Evolutionary conservation across 176 grass and related monocot species (phyloP).

Genomic region (sorghum (Sorghum bicolor)): Sorghum_bicolor_NCBIv3 NC_012870.2:11929001-11929500

Average conservation of each 20-base stretch:
- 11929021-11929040: background rate
- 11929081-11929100: too few species aligned
- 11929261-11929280: background rate
- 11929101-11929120: background rate
- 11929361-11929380: slow-evolving; percentile 33
- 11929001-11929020: background rate
- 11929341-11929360: background rate
- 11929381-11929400: slow-evolving; percentile 8
- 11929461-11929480: background rate
- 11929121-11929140: background rate
- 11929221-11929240: slow-evolving; percentile 1
- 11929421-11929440: background rate
- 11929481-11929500: background rate
- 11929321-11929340: background rate
- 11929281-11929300: background rate
- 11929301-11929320: background rate
- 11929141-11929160: background rate
- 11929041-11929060: background rate
- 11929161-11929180: slow-evolving; percentile 40
- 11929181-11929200: slow-evolving; percentile 30
- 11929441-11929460: background rate
- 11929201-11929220: slow-evolving; percentile 30
- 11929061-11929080: background rate
- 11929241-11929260: background rate
- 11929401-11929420: background rate